Evolutionary conservation across 208 protist genomes (phyloP), one percentile per base, ranked within the genome.

Genomic region (Porcisia deanei): DNA sequence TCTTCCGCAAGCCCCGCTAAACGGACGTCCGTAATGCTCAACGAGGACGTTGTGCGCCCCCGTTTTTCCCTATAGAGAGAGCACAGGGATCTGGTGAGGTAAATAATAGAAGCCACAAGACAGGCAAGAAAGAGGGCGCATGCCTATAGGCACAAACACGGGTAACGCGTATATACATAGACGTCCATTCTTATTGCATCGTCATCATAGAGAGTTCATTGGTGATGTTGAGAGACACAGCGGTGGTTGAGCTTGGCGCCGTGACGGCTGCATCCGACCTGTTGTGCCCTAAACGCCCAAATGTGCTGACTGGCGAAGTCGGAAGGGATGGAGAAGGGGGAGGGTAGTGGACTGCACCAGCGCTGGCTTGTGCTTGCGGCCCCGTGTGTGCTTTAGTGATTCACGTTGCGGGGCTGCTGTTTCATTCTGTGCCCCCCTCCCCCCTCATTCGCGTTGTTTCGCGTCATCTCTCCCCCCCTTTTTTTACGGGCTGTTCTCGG

Each of bases 11-110:
- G 60, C 43, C 67, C 72, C 3, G 67, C 57, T 30, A 82, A 82
- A 72, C 78, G 78, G 6, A 80, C 80, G n/a, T 83, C 83, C 1
- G 47, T 79, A 30, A 30, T 66, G 60, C 73, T 87, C 30, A 83
- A 73, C n/a, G 89, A 93, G 58, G 85, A 90, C 72, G 83, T 85
- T 12, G 84, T 89, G 39, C 84, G 85, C 10, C 66, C 71, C 18
- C 85, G 85, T 57, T 66, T 61, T 7, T 78, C 78, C 47, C 47
- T 65, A 2, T 82, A 81, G 30, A 61, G 30, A 61, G 39, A 8
- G 66, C 9, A 57, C 1, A 54, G 10, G 30, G 16, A 5, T 34
- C 1, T 2, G 67, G 57, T 10, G 65, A 73, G 30, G 22, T n/a
- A 61, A 41, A 30, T 30, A 65, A 37, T 25, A 47, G 8, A 80